Base-by-base conservation (phyloP, 2,329 filamentous ascomycete species). In the Aspergillus niger region DNA sequence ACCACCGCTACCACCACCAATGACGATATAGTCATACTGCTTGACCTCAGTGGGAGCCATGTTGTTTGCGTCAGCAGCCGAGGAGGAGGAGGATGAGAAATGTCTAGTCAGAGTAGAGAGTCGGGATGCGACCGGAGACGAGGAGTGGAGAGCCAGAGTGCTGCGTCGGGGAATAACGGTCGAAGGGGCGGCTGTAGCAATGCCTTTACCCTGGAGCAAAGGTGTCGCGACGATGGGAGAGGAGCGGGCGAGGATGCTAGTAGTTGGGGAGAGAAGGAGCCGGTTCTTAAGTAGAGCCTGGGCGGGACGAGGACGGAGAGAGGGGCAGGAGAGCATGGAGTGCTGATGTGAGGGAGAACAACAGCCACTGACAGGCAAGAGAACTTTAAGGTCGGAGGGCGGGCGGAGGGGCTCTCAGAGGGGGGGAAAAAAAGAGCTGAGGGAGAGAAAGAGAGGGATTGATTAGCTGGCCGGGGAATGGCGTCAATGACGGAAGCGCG, bases 11-110 rank as follows among this genome's bases (percentile, higher is more conserved):
- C 83, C 82, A 66, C 82, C 82, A 59, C 83, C 82, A 65, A 84
- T 78, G 59, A 85, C 81, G 58, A 85, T 82, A 65, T 83, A 85
- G 67, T 85, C 83, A 68, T 83, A 84, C 59, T 79, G 76, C 62
- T 80, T 78, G 24, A 75, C 71, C 41, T 75, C 72, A 6, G 79
- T 74, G 24, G 82, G 81, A 61, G 80, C 76, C 81, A 82, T 82
- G 57, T 62, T 70, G 57, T 63, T 71, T 32, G 72, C 71, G n/a
- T 67, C 62, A 11, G 15, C 17, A n/a, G 64, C 41, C 3, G 54
- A 30, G 13, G 72, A 60, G 10, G 71, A 71, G 10, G 71, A 71
- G 6, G 71, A 72, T 26, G 76, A 73, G 60, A 81, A 77, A 51
- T 81, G 80, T 59, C 75, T 71, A 3, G 77, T 71, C 17, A 81